Percentiles rank a stretch among this genome's conserved stretches.
Conservation (phyloP, 441 rosid species). For the Gossypium gossypioides region DNA sequence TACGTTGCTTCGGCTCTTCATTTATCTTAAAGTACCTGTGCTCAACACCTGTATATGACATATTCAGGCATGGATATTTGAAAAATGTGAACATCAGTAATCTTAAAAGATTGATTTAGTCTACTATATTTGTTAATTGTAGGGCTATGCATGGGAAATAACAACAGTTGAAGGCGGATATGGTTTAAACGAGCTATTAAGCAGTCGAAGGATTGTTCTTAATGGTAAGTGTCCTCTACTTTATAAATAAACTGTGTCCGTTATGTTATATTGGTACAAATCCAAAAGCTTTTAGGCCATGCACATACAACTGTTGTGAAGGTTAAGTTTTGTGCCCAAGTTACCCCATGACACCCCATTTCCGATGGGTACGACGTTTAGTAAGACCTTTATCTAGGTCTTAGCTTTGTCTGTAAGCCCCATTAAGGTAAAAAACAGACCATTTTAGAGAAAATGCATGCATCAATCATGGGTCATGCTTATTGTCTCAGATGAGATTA, state of each 20-base stretch:
- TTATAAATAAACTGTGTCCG: not conserved
- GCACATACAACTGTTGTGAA: not conserved
- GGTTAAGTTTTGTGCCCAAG: not conserved
- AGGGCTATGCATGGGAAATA: conserved; percentile 97
- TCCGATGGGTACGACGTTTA: not conserved
- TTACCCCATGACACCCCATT: not conserved
- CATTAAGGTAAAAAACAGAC: not conserved
- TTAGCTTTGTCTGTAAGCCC: not conserved
- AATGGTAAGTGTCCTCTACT: conserved; percentile 41
- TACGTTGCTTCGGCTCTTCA: not conserved
- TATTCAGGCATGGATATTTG: too few species aligned
- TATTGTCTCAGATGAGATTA: not conserved
- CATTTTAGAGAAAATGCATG: not conserved
- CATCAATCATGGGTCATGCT: not conserved
- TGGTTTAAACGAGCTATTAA: conserved; percentile 68
- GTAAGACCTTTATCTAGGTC: not conserved
- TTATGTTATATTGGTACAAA: not conserved
- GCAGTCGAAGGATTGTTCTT: conserved; percentile 61
- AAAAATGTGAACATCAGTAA: not conserved
- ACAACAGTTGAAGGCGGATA: conserved; percentile 91
- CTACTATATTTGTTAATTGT: conserved; percentile 15
- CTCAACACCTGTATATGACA: too few species aligned
- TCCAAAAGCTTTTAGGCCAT: not conserved
- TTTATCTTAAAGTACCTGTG: too few species aligned
- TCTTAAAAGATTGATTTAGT: not conserved